Evolutionary conservation across 768 basidiomycete genomes (phyloP), one percentile per base, ranked within the genome.

Genomic region (Candolleomyces aberdarensis): DNA sequence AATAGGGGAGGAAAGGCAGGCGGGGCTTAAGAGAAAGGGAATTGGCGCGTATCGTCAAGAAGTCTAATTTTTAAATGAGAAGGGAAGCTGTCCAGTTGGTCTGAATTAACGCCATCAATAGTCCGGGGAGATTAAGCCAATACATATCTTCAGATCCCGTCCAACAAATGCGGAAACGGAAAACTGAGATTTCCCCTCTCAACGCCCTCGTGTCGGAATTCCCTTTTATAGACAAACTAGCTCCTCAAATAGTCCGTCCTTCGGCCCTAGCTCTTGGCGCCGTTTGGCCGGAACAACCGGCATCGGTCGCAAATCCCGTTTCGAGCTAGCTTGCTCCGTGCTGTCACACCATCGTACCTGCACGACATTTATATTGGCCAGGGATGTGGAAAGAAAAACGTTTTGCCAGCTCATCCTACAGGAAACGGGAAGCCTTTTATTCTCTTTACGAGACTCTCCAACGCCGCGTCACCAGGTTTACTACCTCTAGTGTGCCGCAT

Each of bases 11-110:
- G 62, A 39, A 56, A 58, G 32, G 61, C 48, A 32, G 29, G 57
- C 43, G 60, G 56, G 60, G 41, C 59, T 59, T 52, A 61, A 56
- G 58, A 60, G 51, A 59, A 60, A 43, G 56, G 55, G 61, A 57
- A 47, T 61, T 57, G 60, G 51, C 60, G 60, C 60, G 56, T 61
- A 56, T 57, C 48, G 60, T 32, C 55, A 61, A 57, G 56, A 49
- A 61, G 60, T n/a, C 46, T 61, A 57, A 47, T 54, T 56, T 60
- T 60, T 61, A 50, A 44, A 53, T 56, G 39, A 51, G 60, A 61
- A 61, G 60, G 49, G 31, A 56, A 56, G 60, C 54, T 56, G 60
- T 44, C 60, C 19, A 52, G 54, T 61, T 7, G 53, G 19, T 14
- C 40, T 56, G 54, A 56, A 56, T 55, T 50, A 60, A 56, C 19